phyloP scores from a whole-genome alignment of 73 alveolate species.

The Tetrahymena thermophila region DNA sequence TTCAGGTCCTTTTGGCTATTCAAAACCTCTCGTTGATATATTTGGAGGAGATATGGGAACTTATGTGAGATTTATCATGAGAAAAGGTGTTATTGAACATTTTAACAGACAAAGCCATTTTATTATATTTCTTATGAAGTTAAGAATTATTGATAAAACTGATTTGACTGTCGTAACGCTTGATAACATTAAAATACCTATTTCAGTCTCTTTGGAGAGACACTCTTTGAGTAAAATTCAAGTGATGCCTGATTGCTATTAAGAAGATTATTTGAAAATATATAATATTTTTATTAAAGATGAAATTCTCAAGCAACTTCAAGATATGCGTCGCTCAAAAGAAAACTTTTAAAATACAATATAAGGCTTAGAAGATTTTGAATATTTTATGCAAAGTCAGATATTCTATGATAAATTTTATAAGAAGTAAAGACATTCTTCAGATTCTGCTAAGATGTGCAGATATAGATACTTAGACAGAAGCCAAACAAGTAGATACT shows the following conservation, averaged over 20 bases:
- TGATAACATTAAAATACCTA: background rate
- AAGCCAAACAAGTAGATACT: background rate
- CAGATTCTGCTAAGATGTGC: background rate
- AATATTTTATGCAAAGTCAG: background rate
- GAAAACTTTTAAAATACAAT: background rate
- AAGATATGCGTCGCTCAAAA: background rate
- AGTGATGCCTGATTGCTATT: background rate
- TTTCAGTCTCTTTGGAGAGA: background rate
- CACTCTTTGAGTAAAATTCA: background rate
- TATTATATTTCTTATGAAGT: background rate
- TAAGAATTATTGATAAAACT: background rate
- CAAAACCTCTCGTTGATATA: background rate
- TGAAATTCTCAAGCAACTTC: background rate
- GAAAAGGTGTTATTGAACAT: background rate
- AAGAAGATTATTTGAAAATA: background rate
- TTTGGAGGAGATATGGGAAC: background rate
- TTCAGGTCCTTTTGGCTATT: background rate
- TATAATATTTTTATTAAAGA: background rate
- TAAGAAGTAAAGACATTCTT: background rate
- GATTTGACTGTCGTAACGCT: background rate
- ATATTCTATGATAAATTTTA: background rate
- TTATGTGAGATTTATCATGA: background rate
- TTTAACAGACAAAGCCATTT: background rate
- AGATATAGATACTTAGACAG: background rate
- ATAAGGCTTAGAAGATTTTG: background rate